Evolutionary conservation across 768 basidiomycete species (phyloP), one percentile per base, ranked within the genome.

Genomic region (Cyclocybe cylindracea): DNA sequence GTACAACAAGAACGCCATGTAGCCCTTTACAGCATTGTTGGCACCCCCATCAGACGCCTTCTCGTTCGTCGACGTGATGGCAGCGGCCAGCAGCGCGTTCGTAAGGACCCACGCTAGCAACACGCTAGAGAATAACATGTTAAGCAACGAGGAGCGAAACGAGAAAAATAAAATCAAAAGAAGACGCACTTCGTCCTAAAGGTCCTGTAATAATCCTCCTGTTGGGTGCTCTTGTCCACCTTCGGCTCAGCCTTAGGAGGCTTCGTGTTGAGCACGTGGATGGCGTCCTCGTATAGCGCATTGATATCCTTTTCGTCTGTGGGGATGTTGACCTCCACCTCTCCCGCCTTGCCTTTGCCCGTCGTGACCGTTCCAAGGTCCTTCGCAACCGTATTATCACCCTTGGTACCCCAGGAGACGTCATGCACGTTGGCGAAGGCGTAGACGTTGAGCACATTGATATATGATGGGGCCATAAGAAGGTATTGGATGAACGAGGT

Each of bases 401-500:
- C 96, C 66, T 96, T 98, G 4, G 92, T 98, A 35, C 94, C 94
- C 94, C 94, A 95, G 4, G 91, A 93, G 8, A 95, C 87, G 53
- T 95, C 94, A 69, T 93, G 89, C 5, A 91, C 89, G 63, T 93
- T 93, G 2, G 90, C 84, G 58, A 93, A 92, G 4, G 86, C 87
- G 62, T 95, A 94, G 57, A 96, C 93, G 66, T 96, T 96, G 48
- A 98, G 78, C 10, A 98, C 91, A 48, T 87, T 83, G 64, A 96
- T 96, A 61, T 95, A 98, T 0, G 93, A 93, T 2, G 96, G 96
- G 0, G 94, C 91, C 77, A 98, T 84, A 54, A 97, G 79, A 18
- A 90, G 67, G 64, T 95, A 96, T 66, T 94, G 96, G n/a, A 94
- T 24, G 71, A 98, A 95, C 5, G 89, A 92, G 0, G 97, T 98